Conservation (phyloP, 2,329 filamentous ascomycete genomes). For the Chrysosphaeria jannelii region DNA sequence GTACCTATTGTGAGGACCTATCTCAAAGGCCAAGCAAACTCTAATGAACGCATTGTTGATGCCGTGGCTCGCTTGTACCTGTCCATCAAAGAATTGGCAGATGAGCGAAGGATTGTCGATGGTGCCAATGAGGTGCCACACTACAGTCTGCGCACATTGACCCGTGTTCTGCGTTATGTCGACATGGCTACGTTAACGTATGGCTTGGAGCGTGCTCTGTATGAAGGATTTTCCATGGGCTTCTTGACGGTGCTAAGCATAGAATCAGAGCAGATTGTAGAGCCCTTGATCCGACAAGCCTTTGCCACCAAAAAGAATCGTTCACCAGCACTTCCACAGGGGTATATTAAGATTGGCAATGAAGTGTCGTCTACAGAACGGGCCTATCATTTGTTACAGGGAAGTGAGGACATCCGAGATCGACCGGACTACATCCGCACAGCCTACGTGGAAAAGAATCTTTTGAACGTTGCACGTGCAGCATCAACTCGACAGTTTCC, state of each 20-base stretch:
- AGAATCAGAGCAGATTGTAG: constrained; percentile 48
- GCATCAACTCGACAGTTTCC: constrained; percentile 80
- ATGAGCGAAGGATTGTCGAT: constrained; percentile 66
- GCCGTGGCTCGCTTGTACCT: constrained; percentile 73
- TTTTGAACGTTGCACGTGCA: constrained; percentile 79
- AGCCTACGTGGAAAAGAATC: constrained; percentile 75
- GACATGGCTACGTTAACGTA: constrained; percentile 60
- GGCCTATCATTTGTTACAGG: constrained; percentile 75
- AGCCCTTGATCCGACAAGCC: constrained; percentile 45
- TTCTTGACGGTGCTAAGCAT: constrained; percentile 72
- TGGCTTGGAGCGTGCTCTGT: constrained; percentile 58
- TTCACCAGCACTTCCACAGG: constrained; percentile 41
- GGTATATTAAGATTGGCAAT: constrained; percentile 53
- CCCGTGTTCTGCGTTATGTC: constrained; percentile 67
- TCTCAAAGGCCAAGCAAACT: constrained; percentile 37
- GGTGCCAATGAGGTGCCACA: constrained; percentile 88
- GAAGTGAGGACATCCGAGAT: constrained; percentile 31
- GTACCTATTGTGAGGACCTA: constrained; percentile 73
- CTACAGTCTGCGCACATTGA: constrained; percentile 84
- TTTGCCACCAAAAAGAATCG: constrained; percentile 53
- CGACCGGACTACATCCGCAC: constrained; percentile 89
- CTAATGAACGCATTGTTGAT: constrained; percentile 41
- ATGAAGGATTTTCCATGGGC: constrained; percentile 93
- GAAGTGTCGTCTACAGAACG: constrained; percentile 20
- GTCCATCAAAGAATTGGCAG: constrained; percentile 53